Percentiles rank a stretch among this genome's conserved stretches.
These are phyloP conservation scores for Eucalyptus lansdowneana DNA, from an alignment of 345 rosid genomes.

Conservation along the genomic window DNA sequence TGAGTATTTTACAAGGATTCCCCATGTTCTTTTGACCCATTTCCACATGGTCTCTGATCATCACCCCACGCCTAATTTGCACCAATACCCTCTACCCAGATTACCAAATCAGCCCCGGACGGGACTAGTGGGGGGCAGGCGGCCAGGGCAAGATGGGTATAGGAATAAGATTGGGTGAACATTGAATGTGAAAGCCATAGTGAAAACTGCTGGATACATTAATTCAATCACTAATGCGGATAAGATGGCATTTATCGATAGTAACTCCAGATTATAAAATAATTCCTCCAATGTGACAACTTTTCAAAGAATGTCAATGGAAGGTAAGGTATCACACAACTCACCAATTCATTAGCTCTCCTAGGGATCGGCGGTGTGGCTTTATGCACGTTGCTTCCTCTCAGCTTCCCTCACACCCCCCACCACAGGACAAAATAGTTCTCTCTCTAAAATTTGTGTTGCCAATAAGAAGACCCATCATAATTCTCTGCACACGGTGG, in stretches of 20 bases:
- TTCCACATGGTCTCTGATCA: constrained; percentile 51
- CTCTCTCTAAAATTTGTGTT: background rate
- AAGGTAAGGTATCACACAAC: background rate
- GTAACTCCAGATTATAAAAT: background rate
- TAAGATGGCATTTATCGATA: background rate
- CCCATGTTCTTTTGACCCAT: constrained; percentile 32
- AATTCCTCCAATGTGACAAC: background rate
- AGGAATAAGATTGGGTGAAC: background rate
- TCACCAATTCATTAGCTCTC: background rate
- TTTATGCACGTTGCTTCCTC: constrained; percentile 2
- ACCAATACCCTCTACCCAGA: background rate
- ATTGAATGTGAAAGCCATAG: background rate
- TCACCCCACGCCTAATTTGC: background rate
- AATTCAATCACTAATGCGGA: background rate
- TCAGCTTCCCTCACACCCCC: background rate
- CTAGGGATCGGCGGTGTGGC: background rate
- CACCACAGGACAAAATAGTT: background rate
- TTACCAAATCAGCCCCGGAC: background rate
- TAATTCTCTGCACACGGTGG: background rate
- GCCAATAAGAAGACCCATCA: background rate
- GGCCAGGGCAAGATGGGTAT: background rate
- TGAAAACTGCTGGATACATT: background rate
- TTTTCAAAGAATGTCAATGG: background rate
- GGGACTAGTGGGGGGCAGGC: background rate
- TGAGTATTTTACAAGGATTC: constrained; percentile 47